Base-by-base conservation (phyloP, 345 rosid genomes). In the Populus alba region DNA sequence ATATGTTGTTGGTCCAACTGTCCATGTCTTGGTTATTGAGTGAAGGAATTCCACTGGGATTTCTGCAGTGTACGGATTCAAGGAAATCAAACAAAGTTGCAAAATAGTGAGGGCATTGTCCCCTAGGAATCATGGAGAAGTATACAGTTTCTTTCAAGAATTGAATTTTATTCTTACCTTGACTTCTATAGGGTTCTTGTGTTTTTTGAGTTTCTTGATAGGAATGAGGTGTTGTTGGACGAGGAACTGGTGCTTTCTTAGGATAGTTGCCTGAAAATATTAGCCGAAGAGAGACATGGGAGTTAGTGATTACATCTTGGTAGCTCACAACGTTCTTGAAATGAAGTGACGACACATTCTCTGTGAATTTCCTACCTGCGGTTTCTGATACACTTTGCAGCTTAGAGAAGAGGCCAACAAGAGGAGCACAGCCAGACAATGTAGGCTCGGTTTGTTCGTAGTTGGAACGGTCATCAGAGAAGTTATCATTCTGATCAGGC, bases 21-120 rank as follows among this genome's bases (percentile, higher is more conserved):
- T 82, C 97, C 98, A 91, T 16, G 90, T 78, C 25, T 39, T 53
- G 12, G 92, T 90, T 85, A 94, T 89, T 3, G 92, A 89, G 83
- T 92, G 97, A 9, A 89, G 66, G 75, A 94, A 90, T 73, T 88
- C 81, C 35, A 89, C 81, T 1, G 89, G 84, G 38, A 75, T 81
- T 7, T 75, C 83, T 85, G 81, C 81, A 45, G 47, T 53, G n/a
- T 9, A 68, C 2, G 25, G 35, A 65, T 25, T 29, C 25, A 13
- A 45, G 49, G 17, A 45, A 11, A 45, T 45, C 49, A 45, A 13
- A 45, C 49, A 12, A 45, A 45, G 49, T 13, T 20, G 8, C 76
- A 43, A 23, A 9, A 69, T 2, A 69, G 1, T 20, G 39, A 9
- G 27, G 22, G 15, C 11, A 41, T 63, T 51, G 3, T 1, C 51